Conservation (phyloP, 192 early-diverging fungal genomes). For the Kickxella alabastrina region DNA sequence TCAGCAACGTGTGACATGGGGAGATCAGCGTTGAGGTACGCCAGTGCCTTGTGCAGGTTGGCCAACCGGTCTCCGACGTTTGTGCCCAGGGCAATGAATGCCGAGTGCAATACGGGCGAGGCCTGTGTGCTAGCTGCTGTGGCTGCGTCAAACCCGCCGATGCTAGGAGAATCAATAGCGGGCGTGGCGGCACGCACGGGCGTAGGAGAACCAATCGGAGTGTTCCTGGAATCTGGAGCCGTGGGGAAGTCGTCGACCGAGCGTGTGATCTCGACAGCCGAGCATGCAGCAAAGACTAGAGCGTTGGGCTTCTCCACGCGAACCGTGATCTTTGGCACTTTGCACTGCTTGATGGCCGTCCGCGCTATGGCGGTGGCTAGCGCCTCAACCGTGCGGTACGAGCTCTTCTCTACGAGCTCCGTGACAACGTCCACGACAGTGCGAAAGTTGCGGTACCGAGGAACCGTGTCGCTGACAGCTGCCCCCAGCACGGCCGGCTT, state of each 20-base stretch:
- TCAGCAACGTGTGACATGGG: slow-evolving; percentile 60
- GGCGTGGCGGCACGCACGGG: slow-evolving; percentile 18
- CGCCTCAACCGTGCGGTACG: slow-evolving; percentile 94
- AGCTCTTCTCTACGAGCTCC: slow-evolving; percentile 77
- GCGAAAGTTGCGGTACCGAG: slow-evolving; percentile 79
- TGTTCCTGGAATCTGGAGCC: background rate
- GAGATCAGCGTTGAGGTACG: slow-evolving; percentile 26
- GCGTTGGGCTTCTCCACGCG: slow-evolving; percentile 95
- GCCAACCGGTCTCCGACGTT: slow-evolving; percentile 81
- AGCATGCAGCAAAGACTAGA: slow-evolving; percentile 81
- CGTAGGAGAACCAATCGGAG: slow-evolving; percentile 1
- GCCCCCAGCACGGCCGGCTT: slow-evolving; percentile 3
- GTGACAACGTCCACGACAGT: slow-evolving; percentile 82
- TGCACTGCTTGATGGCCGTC: slow-evolving; percentile 71
- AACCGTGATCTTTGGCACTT: slow-evolving; percentile 84
- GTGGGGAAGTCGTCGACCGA: slow-evolving; percentile 51
- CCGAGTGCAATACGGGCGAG: slow-evolving; percentile 32
- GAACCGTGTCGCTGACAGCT: slow-evolving; percentile 56
- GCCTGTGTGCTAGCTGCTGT: background rate
- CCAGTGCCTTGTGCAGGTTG: slow-evolving; percentile 76
- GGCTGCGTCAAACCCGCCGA: background rate
- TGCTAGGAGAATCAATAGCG: background rate
- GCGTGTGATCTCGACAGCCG: slow-evolving; percentile 88
- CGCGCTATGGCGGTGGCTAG: slow-evolving; percentile 79
- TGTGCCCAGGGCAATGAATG: slow-evolving; percentile 82